These are phyloP conservation scores for Metarhizium robertsii DNA, from an alignment of 2,329 filamentous ascomycete species.

Conservation along the genomic window DNA sequence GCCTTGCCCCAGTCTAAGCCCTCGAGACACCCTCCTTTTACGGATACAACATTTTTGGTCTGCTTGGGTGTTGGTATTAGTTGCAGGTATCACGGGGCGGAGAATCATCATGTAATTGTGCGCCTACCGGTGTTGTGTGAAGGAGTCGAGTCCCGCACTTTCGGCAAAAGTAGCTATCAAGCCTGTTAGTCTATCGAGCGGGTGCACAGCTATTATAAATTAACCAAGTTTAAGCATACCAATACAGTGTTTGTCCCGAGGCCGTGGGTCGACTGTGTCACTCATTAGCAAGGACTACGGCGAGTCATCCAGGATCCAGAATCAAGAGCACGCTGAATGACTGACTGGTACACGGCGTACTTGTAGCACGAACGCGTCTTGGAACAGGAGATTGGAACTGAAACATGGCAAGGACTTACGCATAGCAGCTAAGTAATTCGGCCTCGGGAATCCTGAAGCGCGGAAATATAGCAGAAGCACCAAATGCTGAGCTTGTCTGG, in stretches of 20 bases:
- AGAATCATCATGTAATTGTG: neutral
- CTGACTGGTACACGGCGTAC: too few relatives aligned
- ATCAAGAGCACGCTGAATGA: too few relatives aligned
- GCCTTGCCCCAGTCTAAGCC: constrained; percentile 51
- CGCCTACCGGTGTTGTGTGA: constrained; percentile 47
- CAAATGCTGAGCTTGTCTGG: constrained; percentile 58
- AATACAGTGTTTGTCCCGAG: constrained; percentile 48
- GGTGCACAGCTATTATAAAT: too few relatives aligned
- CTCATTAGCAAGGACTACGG: neutral
- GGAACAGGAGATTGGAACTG: neutral
- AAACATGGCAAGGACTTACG: constrained; percentile 29
- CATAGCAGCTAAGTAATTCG: constrained; percentile 43
- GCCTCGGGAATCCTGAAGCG: constrained; percentile 47
- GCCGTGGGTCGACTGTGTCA: constrained; percentile 42
- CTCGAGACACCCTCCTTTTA: constrained; percentile 60
- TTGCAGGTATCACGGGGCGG: neutral
- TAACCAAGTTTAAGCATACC: constrained; percentile 26
- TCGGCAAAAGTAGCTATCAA: constrained; percentile 53
- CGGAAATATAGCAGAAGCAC: constrained; percentile 61
- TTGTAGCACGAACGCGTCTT: too few relatives aligned
- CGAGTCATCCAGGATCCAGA: neutral
- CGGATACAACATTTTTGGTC: constrained; percentile 41
- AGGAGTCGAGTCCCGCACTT: constrained; percentile 56
- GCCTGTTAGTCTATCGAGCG: neutral
- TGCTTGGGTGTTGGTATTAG: neutral